A percentile compares a stretch with the other conserved stretches of the same genome.
phyloP scores from a whole-genome alignment of 2,329 filamentous ascomycete species.

The Fonsecaea pedrosoi region DNA sequence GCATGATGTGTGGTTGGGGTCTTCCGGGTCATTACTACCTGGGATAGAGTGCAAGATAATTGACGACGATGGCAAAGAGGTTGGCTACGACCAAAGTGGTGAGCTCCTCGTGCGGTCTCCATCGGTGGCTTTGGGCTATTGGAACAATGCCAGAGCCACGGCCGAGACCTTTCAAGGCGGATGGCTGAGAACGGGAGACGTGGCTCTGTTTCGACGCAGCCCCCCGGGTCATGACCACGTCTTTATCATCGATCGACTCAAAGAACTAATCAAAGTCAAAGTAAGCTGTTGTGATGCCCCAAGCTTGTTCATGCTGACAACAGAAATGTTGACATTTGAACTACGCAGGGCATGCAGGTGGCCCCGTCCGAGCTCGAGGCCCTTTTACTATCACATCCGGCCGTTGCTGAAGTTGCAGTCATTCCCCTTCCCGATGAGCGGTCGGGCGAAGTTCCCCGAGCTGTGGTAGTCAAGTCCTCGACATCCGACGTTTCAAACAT shows the following conservation, averaged over 20 bases:
- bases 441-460: too few species aligned
- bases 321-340: too few species aligned
- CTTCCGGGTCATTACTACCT: conserved; percentile 72
- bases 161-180: conserved; percentile 74
- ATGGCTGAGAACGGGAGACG: conserved; percentile 85
- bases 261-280: conserved; percentile 80
- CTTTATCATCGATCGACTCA: conserved; percentile 79
- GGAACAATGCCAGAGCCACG: conserved; percentile 85
- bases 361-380: too few species aligned
- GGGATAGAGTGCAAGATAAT: conserved; percentile 70
- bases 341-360: too few species aligned
- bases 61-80: not conserved
- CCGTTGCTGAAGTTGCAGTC: too few species aligned
- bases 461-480: too few species aligned
- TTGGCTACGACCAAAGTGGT: conserved; percentile 70
- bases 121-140: conserved; percentile 78
- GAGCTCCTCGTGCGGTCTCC: conserved; percentile 83
- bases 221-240: conserved; percentile 75
- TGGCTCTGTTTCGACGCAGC: conserved; percentile 71
- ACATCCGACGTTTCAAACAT: too few species aligned
- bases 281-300: conserved; percentile 46
- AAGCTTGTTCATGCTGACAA: too few species aligned
- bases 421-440: too few species aligned
- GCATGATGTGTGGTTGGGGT: conserved; percentile 71
- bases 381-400: too few species aligned